phyloP scores from a whole-genome alignment of 2,329 filamentous ascomycete species.

The Geosmithia putterillii region DNA sequence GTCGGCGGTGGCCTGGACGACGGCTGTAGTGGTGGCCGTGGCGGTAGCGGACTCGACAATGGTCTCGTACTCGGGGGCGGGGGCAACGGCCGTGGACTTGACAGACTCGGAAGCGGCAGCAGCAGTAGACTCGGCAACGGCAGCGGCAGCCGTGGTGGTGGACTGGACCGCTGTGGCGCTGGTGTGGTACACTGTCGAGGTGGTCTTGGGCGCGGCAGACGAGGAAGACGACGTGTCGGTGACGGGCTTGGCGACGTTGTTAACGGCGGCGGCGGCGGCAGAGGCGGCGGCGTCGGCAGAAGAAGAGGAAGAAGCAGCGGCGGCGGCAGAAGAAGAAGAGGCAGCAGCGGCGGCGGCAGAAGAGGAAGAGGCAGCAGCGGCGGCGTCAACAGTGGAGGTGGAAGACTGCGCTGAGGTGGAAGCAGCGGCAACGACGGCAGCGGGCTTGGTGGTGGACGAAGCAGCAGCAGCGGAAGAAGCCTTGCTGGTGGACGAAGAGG shows the following conservation, averaged over 20 bases:
- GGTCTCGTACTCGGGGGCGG: constrained; percentile 19
- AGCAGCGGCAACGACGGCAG: not conserved
- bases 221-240: no score
- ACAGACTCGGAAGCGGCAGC: constrained; percentile 10
- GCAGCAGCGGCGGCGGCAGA: constrained; percentile 12
- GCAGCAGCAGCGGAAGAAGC: not conserved
- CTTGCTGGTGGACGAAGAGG: not conserved
- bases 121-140: not conserved
- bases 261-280: no score
- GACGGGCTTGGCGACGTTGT: no score
- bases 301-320: constrained; percentile 16
- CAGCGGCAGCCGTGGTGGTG: not conserved
- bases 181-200: not conserved
- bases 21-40: constrained; percentile 13
- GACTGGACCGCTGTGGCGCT: not conserved
- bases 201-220: not conserved
- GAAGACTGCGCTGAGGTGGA: constrained; percentile 6
- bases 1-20: not conserved
- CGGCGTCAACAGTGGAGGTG: constrained; percentile 16
- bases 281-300: no score
- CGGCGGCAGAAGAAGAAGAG: constrained; percentile 17
- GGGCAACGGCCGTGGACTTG: constrained; percentile 16
- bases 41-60: constrained; percentile 21
- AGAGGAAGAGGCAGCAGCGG: constrained; percentile 20
- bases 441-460: not conserved